Evolutionary conservation across 208 protist genomes (phyloP), one percentile per base, ranked within the genome.

Genomic region (Herpetomonas tarakana): DNA sequence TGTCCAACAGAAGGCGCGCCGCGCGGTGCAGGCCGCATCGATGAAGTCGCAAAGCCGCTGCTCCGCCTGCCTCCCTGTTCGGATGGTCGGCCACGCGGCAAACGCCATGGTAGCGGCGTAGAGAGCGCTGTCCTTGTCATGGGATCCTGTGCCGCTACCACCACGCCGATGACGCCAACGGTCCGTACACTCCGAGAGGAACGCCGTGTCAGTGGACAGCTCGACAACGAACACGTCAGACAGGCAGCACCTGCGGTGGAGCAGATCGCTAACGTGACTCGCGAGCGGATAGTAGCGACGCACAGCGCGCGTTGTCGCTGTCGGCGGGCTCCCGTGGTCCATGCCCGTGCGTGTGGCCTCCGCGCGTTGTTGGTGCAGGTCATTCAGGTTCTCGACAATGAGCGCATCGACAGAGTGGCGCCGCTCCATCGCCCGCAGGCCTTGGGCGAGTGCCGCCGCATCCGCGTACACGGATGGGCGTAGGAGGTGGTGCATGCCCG

Each of bases 161-260:
- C 19, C 11, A 7, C 16, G 16, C 16, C 44, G 3, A 22, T 22
- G 3, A 12, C 44, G 41, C 51, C 24, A 35, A 0, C 50, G 16
- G 0, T 49, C 38, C 24, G 26, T 18, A 9, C 2, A n/a, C 50
- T 3, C 3, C 21, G 26, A 3, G 28, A 45, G 30, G n/a, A 27
- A 47, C n/a, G 57, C 27, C 28, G 64, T 14, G 3, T 29, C 28
- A 12, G n/a, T 27, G 38, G 44, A 44, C 44, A 78, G 71, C 52
- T 79, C 73, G 4, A 84, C 28, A 31, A 84, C 78, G 28, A 70
- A 84, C 3, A 84, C 59, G 45, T 79, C 73, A 0, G 69, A 68
- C 1, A 84, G 50, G 44, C 68, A 77, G 12, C 61, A 60, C 21
- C 67, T 46, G n/a, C 41, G 45, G 14, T 51, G 50, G 19, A 79